Base-by-base conservation (phyloP, 306 rosid genomes). In the Trifolium pratense region DNA sequence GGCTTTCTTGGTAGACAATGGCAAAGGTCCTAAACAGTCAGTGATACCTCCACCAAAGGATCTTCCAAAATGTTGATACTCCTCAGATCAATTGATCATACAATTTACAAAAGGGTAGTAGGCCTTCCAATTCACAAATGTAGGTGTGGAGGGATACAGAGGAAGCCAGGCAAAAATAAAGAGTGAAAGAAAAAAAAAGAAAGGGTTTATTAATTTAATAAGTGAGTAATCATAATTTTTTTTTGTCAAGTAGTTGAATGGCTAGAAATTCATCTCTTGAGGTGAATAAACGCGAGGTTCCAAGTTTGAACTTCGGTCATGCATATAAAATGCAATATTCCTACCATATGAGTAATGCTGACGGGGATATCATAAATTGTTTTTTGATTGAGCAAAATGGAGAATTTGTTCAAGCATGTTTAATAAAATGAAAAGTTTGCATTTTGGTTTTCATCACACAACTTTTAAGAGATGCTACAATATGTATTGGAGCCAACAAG, bases 1-100 rank as follows among this genome's bases (percentile, higher is more conserved):
- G 98, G 96, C 97, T 0, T 94, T 94, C 81, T 78, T 93, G 81
- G 98, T 93, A 79, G 94, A 93, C 49, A 91, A 91, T 73, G 98
- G 98, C 0, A 89, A 89, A 73, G 95, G 98, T 58, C 89, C 92
- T 36, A 87, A 79, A 43, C 75, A 94, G 53, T 85, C 98, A 7
- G 2, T 91, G 70, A 58, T 85, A 48, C 89, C 97, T 13, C 99
- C 99, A 70, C 99, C 99, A 7, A 83, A 75, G 10, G 96, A 94
- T 84, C 96, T 91, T 73, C 99, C 99, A 10, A 91, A 86, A 81
- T 94, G 99, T 43, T 90, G 66, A 80, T 1, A 16, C 26, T 20
- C 0, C 34, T 61, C n/a, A 45, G 75, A 66, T 65, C 61, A 60
- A 51, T 57, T 69, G 31, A 10, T 29, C 66, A 75, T 31, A 12